Evolutionary conservation across 148 eudicot species (phyloP), one percentile per base, ranked within the genome.

Genomic region (Vaccinium macrocarpon): DNA sequence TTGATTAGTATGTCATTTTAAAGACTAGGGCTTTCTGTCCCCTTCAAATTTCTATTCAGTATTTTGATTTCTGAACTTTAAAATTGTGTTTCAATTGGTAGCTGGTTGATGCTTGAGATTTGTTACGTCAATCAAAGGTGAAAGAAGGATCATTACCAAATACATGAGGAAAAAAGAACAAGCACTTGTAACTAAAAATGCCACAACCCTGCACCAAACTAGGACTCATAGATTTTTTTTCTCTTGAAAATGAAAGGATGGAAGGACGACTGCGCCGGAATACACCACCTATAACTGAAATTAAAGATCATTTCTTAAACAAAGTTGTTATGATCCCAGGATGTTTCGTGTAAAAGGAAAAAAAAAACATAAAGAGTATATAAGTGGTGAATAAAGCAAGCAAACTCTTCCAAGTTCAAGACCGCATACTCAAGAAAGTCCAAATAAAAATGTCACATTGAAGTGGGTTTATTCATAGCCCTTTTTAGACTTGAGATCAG

Each of bases 161-260:
- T 25, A 51, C 72, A 81, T 9, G 25, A 70, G 56, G 2, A 32
- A 32, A 32, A 32, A 32, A 32, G 35, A 32, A 32, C 35, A 32
- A 32, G 35, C 35, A 32, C 99, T 97, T 91, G 94, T 98, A 78
- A 88, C 91, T 88, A 97, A 84, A 87, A 93, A 97, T 3, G 99
- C 94, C 73, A 97, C 90, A 86, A 97, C 98, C 90, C 99, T 93
- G 95, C 99, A 97, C 99, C 99, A 97, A 72, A 95, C 82, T 21
- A 97, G 91, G 79, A 97, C 99, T 74, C 95, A 90, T 95, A 95
- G 86, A 97, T 93, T 87, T 89, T 95, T 86, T 97, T 95, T 89
- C 89, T 94, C 90, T 95, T 97, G 83, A 97, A 84, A 86, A 97
- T 90, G 90, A 97, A 97, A 74, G 99, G 99, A 90, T 95, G 96